Conservation (phyloP, 1,139 yeast genomes). For the Blastobotrys petasosporus region DNA sequence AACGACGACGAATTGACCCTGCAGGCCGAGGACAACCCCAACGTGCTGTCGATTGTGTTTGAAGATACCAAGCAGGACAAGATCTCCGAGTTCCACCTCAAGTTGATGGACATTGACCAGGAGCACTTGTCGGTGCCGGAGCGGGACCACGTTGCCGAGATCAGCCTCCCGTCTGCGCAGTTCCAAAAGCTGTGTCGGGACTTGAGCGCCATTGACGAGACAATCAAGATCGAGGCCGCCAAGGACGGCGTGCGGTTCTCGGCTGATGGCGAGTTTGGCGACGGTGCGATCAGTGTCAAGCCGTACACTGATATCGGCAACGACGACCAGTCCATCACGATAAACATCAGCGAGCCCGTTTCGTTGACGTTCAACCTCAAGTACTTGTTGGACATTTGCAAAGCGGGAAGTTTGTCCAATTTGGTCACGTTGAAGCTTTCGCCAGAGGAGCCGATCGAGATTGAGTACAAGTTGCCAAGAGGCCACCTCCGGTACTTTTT, state of each 20-base stretch:
- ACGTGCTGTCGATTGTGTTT: slow-evolving; percentile 70
- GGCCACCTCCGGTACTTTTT: slow-evolving; percentile 93
- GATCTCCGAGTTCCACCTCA: slow-evolving; percentile 85
- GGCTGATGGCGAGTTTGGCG: slow-evolving; percentile 89
- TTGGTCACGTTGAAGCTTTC: slow-evolving; percentile 81
- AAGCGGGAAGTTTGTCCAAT: slow-evolving; percentile 74
- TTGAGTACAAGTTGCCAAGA: slow-evolving; percentile 86
- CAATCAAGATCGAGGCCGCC: slow-evolving; percentile 77
- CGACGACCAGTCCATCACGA: slow-evolving; percentile 64
- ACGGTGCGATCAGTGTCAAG: slow-evolving; percentile 80
- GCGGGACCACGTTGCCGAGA: slow-evolving; percentile 81
- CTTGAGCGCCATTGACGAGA: slow-evolving; percentile 77
- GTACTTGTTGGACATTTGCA: slow-evolving; percentile 84
- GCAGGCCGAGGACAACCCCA: slow-evolving; percentile 90
- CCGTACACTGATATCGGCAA: slow-evolving; percentile 73
- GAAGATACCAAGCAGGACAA: slow-evolving; percentile 90
- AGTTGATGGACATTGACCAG: slow-evolving; percentile 94
- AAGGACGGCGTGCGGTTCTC: slow-evolving; percentile 88
- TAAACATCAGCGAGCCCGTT: slow-evolving; percentile 82
- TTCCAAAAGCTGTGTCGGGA: slow-evolving; percentile 89
- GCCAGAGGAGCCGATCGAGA: slow-evolving; percentile 88
- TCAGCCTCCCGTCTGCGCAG: slow-evolving; percentile 82
- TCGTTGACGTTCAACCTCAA: slow-evolving; percentile 86
- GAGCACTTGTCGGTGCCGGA: slow-evolving; percentile 93
- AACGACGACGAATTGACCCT: slow-evolving; percentile 83